Evolutionary conservation across 176 grass and related monocot species (phyloP).

Genomic region (Olyra latifolia): DNA sequence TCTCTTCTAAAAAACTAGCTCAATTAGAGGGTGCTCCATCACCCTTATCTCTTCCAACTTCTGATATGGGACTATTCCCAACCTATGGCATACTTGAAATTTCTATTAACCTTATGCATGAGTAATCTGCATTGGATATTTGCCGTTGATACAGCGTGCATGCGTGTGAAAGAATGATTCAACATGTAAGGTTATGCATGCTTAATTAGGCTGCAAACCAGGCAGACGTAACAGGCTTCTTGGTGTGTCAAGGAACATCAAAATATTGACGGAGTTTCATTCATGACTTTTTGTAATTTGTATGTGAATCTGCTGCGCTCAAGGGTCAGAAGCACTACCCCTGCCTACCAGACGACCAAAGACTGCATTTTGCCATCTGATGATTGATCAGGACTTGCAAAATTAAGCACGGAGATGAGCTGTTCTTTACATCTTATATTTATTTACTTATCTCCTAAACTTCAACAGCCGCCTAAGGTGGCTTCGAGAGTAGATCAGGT

Average conservation of each 20-base stretch:
- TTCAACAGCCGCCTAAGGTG: too few species aligned
- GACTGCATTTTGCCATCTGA: background rate
- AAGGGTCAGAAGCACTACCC: background rate
- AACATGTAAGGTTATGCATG: too few species aligned
- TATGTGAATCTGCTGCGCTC: conserved; percentile 3
- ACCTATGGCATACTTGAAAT: too few species aligned
- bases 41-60: too few species aligned
- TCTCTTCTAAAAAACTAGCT: too few species aligned
- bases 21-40: too few species aligned
- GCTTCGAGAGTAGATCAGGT: too few species aligned
- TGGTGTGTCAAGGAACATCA: background rate
- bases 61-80: too few species aligned
- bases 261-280: background rate
- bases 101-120: too few species aligned
- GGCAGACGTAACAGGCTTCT: conserved; percentile 5
- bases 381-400: background rate
- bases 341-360: background rate
- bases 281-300: conserved; percentile 1
- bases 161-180: conserved; percentile 8
- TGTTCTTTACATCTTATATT: too few species aligned
- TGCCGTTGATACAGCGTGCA: background rate
- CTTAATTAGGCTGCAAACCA: too few species aligned
- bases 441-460: too few species aligned
- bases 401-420: conserved; percentile 1
- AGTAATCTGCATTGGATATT: conserved; percentile 13